Base-by-base conservation (phyloP, 768 basidiomycete genomes). In the Sporobolomyces phaffii region DNA sequence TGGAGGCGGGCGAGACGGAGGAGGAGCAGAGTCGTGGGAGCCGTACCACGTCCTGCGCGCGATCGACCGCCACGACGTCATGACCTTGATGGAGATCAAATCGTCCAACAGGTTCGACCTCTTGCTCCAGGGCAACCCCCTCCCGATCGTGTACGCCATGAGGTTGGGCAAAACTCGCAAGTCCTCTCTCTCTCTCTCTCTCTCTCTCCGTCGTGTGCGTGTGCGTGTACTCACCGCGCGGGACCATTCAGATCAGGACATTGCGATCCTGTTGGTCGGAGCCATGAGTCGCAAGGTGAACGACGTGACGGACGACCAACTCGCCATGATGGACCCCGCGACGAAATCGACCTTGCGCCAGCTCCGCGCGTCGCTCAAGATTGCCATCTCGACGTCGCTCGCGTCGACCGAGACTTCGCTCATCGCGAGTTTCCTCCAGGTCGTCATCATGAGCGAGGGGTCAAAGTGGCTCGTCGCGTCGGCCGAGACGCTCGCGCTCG, bases 391-490 rank as follows among this genome's bases (percentile, higher is more conserved):
- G 75, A 87, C 87, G 72, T 90, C 90, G 24, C 81, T 94, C 45
- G 68, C 60, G 20, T 64, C 63, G 20, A 60, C 65, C 4, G 87
- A 90, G 76, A 87, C 84, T 67, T 87, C 90, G 74, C 82, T 98
- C 49, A 88, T 90, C 54, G 89, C 93, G 6, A 91, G 90, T 1
- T 97, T 93, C 78, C 80, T 98, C 73, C 93, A 98, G 79, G 91
- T 91, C 20, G 80, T 97, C 40, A 85, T 98, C 72, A 97, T 97
- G 93, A 91, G 89, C 62, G 92, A 96, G 80, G 93, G 93, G 20
- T 89, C 93, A 72, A 83, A 84, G 68, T 96, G 90, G 89, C 83
- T 98, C n/a, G 80, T 80, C 64, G 82, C 84, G 3, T 84, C 91
- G 65, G 83, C 86, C 5, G 81, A 83, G 22, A 84, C 84, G 50